A percentile compares a stretch with the other conserved stretches of the same genome.
Evolutionary conservation across 345 rosid species (phyloP).

Genomic region (Populus deltoides): DNA sequence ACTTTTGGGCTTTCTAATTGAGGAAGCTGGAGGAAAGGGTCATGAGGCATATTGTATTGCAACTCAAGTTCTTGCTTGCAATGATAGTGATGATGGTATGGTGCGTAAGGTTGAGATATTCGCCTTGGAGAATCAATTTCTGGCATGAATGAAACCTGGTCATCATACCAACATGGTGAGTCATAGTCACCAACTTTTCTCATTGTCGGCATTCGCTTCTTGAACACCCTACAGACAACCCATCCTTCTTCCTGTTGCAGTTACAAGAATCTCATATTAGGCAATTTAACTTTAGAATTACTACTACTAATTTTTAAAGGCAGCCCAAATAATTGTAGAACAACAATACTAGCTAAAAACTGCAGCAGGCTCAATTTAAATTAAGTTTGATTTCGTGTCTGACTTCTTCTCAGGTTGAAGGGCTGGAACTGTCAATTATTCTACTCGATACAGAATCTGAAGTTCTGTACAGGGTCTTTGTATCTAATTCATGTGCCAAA

Average conservation of each 20-base stretch:
- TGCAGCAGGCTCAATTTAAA: not conserved
- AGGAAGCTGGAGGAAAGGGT: slow-evolving; percentile 73
- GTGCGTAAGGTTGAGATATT: slow-evolving; percentile 44
- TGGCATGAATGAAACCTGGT: slow-evolving; percentile 69
- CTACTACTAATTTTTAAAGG: too few relatives aligned
- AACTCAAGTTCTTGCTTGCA: slow-evolving; percentile 85
- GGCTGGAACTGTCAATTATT: not conserved
- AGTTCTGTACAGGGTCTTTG: not conserved
- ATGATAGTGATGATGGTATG: slow-evolving; percentile 50
- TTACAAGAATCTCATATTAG: slow-evolving; percentile 5
- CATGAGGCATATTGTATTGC: slow-evolving; percentile 48
- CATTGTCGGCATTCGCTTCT: slow-evolving; percentile 69
- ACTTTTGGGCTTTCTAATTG: slow-evolving; percentile 74
- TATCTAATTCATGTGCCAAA: not conserved
- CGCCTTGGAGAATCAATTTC: slow-evolving; percentile 60
- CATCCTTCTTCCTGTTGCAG: slow-evolving; percentile 72
- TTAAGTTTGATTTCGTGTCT: not conserved
- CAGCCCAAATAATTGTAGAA: not conserved
- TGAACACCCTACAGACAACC: slow-evolving; percentile 96
- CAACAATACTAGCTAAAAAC: not conserved
- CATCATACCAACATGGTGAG: slow-evolving; percentile 83
- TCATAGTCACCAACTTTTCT: slow-evolving; percentile 49
- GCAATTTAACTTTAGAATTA: not conserved
- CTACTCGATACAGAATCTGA: not conserved
- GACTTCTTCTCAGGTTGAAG: not conserved